Base-by-base conservation (phyloP, 352 stramenopile species). In the Phytophthora ohioensis region DNA sequence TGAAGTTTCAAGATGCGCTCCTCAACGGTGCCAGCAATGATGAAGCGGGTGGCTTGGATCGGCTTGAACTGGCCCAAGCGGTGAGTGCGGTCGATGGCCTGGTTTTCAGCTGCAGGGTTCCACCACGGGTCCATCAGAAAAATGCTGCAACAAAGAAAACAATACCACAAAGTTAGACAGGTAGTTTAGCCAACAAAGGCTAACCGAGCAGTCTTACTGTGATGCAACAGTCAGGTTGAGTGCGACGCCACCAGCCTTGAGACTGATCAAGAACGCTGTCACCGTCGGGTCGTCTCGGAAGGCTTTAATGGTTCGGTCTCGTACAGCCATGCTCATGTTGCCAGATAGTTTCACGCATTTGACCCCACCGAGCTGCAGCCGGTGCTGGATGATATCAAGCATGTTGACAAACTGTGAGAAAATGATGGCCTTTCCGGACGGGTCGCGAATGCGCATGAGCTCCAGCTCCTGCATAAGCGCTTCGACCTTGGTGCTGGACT, bases 331-430 rank as follows among this genome's bases (percentile, higher is more conserved):
- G 32, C 78, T 89, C 88, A 98, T 97, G 63, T 90, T 93, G 36
- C 95, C 95, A 1, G 90, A 94, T 12, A 98, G 69, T 69, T 98
- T 98, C 21, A 97, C 91, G 57, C 89, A 97, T 35, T 93, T 90
- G 52, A 98, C 79, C 35, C 87, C 88, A 9, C 87, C 93, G 27
- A 94, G 75, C 9, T 97, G 88, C 42, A 99, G 79, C 9, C 97
- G 91, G 81, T 98, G 98, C 60, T 99, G 90, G 67, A 99, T 96
- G 12, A 99, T 90, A 77, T 99, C 98, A 3, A 99, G 88, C 97
- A 99, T 99, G 65, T 99, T 99, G 21, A 99, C 97, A 81, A 99
- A 99, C 76, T 98, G 89, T 4, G 92, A 98, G 66, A 99, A 99
- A 9, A 99, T 96, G 51, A 99, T 99, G 1, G 97, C 97, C 82